Conservation (phyloP, 1,139 yeast genomes). For the Hyphopichia burtonii region DNA sequence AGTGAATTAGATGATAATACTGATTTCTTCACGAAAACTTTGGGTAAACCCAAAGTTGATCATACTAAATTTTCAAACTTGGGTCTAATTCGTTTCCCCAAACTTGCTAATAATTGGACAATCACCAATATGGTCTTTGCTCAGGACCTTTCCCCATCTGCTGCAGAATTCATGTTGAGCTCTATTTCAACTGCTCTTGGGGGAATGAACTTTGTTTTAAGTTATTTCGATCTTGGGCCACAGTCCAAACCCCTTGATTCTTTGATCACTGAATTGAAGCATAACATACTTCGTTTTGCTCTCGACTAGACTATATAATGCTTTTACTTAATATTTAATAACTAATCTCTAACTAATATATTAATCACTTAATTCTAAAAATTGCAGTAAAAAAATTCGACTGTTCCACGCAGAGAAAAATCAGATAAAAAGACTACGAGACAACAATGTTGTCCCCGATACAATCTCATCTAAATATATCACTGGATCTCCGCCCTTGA, state of each 20-base stretch:
- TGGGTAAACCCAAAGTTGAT: conserved; percentile 33
- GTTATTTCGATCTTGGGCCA: conserved; percentile 26
- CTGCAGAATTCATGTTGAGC: conserved; percentile 36
- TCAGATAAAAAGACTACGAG: too few species aligned
- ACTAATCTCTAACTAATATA: too few species aligned
- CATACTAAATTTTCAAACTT: conserved; percentile 39
- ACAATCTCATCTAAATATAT: too few species aligned
- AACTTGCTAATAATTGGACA: conserved; percentile 17
- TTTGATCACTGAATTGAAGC: conserved; percentile 17
- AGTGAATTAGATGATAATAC: conserved; percentile 18
- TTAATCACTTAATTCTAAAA: too few species aligned
- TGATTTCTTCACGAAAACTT: conserved; percentile 19
- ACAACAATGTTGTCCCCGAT: too few species aligned
- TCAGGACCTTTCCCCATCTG: conserved; percentile 37
- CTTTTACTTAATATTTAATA: neutral
- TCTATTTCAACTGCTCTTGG: conserved; percentile 32
- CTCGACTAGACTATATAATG: conserved; percentile 4
- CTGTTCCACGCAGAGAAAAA: too few species aligned
- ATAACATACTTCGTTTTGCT: conserved; percentile 12
- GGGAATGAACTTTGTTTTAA: conserved; percentile 37
- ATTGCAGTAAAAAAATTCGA: too few species aligned
- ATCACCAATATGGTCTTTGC: conserved; percentile 34
- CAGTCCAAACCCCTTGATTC: conserved; percentile 24
- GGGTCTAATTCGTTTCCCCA: conserved; percentile 29
- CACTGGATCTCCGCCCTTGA: too few species aligned